A percentile compares a stretch with the other conserved stretches of the same genome.
Conservation (phyloP, 495 filamentous ascomycete species). For the Pyrenula aspistea region DNA sequence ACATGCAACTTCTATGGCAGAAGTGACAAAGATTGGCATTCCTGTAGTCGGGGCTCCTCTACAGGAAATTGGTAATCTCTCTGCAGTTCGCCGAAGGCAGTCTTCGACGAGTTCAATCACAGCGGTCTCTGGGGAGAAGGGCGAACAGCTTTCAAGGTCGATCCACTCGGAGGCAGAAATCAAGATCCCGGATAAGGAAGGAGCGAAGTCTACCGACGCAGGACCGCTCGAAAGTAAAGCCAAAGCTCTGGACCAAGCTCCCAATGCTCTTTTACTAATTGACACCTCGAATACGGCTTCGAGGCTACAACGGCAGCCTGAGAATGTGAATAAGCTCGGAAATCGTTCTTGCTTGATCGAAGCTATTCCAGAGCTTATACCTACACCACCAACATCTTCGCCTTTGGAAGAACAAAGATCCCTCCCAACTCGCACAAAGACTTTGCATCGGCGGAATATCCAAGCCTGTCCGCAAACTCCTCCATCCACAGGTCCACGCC, state of each 20-base stretch:
- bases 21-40: background rate
- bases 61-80: background rate
- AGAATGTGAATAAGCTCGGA: background rate
- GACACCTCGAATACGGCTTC: background rate
- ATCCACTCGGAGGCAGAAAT: background rate
- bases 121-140: background rate
- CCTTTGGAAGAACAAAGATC: background rate
- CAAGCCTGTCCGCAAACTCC: no score
- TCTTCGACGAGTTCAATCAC: background rate
- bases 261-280: background rate
- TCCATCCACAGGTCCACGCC: background rate
- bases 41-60: background rate
- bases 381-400: background rate
- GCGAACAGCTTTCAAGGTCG: background rate
- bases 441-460: no score
- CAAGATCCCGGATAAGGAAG: no score
- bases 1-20: background rate
- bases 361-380: background rate
- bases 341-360: background rate
- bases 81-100: background rate
- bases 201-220: no score
- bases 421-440: background rate
- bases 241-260: background rate
- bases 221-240: background rate
- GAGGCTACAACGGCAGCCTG: background rate